Base-by-base conservation (phyloP, 2,329 filamentous ascomycete genomes). In the Neophaeococcomyces aloes region DNA sequence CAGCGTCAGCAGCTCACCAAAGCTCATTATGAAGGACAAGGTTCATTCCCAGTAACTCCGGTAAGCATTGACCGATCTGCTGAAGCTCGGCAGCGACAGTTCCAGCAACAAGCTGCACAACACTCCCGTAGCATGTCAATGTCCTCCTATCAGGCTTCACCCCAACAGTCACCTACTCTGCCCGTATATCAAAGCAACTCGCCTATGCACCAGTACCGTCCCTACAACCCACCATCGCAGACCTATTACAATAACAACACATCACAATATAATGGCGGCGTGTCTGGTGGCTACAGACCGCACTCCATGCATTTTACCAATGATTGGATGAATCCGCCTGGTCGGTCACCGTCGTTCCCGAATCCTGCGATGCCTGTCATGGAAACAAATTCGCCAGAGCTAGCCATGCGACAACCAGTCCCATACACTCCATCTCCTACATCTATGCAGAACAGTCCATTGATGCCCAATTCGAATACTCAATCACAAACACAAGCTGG, bases 21-120 rank as follows among this genome's bases (percentile, higher is more conserved):
- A 39, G 41, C 47, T 32, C 49, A 53, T 19, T 38, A 53, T 14
- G 48, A 44, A 29, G 29, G 30, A 15, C 46, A 45, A 19, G 35
- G 7, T 6, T 31, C 25, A 11, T 37, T 40, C 29, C 11, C 36
- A 2, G 29, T 14, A 4, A 7, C 39, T 11, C 5, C 19, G 7
- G 17, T 53, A 31, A 52, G 50, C 14, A 53, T 54, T 38, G 53
- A 54, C 33, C 50, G 49, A 15, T 49, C 50, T 8, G 48, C 52
- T 8, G 48, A 52, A 8, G 48, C 53, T 29, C 45, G 52, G 37
- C 53, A 55, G 39, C 48, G 48, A 46, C 48, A 54, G 17, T 55
- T 55, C 38, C 53, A 55, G 39, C 45, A 44, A 18, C 46, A 50
- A 31, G 53, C 48, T 39, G 48, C 50, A 36, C 52, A 54, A 42